A percentile compares a stretch with the other conserved stretches of the same genome.
These are phyloP conservation scores for Cucurbita maxima DNA, from an alignment of 306 rosid genomes.

Conservation along the genomic window DNA sequence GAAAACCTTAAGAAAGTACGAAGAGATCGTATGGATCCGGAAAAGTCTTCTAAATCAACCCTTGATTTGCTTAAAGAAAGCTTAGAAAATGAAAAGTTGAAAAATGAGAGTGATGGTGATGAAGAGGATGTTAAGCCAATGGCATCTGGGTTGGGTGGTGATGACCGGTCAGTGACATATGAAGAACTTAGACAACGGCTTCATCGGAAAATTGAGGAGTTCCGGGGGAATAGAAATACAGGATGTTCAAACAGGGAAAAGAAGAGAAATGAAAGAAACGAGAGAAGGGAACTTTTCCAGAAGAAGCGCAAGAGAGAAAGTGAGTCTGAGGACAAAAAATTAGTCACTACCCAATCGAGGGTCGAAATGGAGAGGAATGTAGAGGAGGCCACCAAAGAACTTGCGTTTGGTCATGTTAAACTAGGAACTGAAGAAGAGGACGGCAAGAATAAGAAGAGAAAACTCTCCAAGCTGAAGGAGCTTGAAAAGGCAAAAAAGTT, in stretches of 20 bases:
- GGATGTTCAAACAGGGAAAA: constrained; percentile 29
- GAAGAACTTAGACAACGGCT: constrained; percentile 61
- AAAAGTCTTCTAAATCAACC: constrained; percentile 47
- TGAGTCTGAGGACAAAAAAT: constrained; percentile 18
- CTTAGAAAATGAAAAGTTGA: constrained; percentile 26
- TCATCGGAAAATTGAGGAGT: constrained; percentile 44
- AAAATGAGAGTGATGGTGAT: constrained; percentile 20
- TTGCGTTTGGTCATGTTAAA: constrained; percentile 53
- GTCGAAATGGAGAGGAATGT: constrained; percentile 41
- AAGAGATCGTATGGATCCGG: constrained; percentile 55
- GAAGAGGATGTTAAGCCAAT: constrained; percentile 23
- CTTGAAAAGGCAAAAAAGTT: constrained; percentile 62
- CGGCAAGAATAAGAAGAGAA: constrained; percentile 39
- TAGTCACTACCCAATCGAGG: neutral
- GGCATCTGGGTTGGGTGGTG: constrained; percentile 27
- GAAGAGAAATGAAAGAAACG: constrained; percentile 38
- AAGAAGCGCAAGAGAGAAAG: constrained; percentile 48
- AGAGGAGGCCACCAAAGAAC: constrained; percentile 59
- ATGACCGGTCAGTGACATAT: constrained; percentile 43
- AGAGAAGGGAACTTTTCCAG: constrained; percentile 15
- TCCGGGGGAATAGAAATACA: constrained; percentile 25
- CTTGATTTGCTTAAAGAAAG: constrained; percentile 47
- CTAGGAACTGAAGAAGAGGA: constrained; percentile 42
- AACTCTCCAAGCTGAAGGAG: constrained; percentile 45
- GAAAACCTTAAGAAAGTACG: constrained; percentile 62